phyloP scores from a whole-genome alignment of 352 stramenopile genomes.

The Phytopythium sindhum region DNA sequence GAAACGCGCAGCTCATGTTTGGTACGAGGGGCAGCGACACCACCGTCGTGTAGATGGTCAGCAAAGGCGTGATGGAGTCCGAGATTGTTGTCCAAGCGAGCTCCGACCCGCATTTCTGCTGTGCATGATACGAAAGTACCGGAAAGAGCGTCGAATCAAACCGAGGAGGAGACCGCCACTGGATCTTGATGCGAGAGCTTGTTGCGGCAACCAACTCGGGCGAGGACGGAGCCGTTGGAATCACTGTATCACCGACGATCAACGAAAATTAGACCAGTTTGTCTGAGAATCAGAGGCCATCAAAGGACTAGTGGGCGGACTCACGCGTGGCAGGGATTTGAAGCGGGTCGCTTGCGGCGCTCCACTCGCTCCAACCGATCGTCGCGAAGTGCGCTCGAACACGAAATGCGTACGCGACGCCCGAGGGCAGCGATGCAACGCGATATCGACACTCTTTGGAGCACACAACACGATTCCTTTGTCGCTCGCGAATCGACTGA shows the following conservation, averaged over 20 bases:
- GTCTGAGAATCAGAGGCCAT: neutral
- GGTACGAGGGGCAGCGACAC: conserved; percentile 25
- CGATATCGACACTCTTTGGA: conserved; percentile 22
- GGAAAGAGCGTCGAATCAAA: conserved; percentile 28
- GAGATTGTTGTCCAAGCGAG: conserved; percentile 41
- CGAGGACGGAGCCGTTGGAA: conserved; percentile 33
- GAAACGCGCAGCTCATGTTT: conserved; percentile 51
- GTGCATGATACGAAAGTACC: conserved; percentile 32
- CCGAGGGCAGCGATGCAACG: conserved; percentile 19
- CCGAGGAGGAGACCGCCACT: conserved; percentile 18
- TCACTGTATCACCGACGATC: conserved; percentile 7
- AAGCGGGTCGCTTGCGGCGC: conserved; percentile 30
- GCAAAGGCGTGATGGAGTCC: conserved; percentile 23
- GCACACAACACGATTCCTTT: conserved; percentile 20
- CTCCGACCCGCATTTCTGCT: conserved; percentile 50
- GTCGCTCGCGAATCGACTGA: conserved; percentile 31
- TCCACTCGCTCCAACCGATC: conserved; percentile 54
- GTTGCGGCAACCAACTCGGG: conserved; percentile 38
- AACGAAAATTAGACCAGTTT: neutral
- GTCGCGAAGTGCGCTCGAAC: conserved; percentile 38
- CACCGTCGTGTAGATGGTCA: conserved; percentile 22
- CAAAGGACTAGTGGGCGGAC: neutral
- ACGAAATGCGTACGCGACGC: conserved; percentile 37
- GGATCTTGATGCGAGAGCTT: conserved; percentile 33
- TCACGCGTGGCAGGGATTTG: conserved; percentile 31